These are phyloP conservation scores for Fusarium virguliforme DNA, from an alignment of 2,329 filamentous ascomycete species.

Conservation along the genomic window DNA sequence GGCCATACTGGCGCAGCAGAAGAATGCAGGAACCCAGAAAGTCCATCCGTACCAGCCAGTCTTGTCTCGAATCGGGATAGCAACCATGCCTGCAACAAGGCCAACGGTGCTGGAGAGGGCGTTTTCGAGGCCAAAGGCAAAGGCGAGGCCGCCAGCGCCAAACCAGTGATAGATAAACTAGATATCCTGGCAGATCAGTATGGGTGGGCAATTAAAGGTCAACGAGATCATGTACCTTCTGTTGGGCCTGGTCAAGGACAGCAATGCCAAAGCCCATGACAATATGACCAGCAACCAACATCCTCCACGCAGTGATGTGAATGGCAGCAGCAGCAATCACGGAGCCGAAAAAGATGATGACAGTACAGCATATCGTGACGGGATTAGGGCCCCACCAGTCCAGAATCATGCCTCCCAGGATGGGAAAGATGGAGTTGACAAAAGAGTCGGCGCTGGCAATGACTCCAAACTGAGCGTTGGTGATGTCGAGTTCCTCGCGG, in stretches of 20 bases:
- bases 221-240: constrained; percentile 31
- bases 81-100: constrained; percentile 47
- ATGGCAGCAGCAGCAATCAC: constrained; percentile 43
- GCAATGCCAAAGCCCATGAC: constrained; percentile 48
- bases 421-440: constrained; percentile 49
- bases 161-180: constrained; percentile 51
- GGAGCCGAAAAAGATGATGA: constrained; percentile 43
- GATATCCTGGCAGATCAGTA: not conserved
- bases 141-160: constrained; percentile 43
- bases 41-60: constrained; percentile 50
- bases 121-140: constrained; percentile 47
- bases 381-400: constrained; percentile 49
- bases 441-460: constrained; percentile 48
- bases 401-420: constrained; percentile 44
- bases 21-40: constrained; percentile 46
- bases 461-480: constrained; percentile 49
- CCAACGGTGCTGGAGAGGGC: constrained; percentile 44
- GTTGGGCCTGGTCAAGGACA: constrained; percentile 43
- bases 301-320: constrained; percentile 41
- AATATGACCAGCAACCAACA: constrained; percentile 44
- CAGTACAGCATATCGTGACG: constrained; percentile 43
- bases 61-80: constrained; percentile 42
- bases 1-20: constrained; percentile 39
- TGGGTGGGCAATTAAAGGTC: not conserved
- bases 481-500: constrained; percentile 44